These are phyloP conservation scores for Aristolochia californica DNA, from an alignment of 164 flowering plant genomes.

Conservation along the genomic window DNA sequence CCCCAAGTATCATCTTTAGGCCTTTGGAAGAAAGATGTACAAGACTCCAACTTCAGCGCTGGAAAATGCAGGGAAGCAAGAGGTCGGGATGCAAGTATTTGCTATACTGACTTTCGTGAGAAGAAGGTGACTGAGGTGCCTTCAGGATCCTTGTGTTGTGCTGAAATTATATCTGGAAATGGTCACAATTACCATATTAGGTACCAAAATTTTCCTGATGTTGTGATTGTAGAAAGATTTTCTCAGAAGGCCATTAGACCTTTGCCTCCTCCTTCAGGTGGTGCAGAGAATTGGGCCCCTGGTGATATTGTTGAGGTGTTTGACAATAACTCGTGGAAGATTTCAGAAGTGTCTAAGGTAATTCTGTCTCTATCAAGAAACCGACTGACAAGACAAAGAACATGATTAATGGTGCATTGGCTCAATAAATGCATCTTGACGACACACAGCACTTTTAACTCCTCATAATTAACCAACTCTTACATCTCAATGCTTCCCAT, in stretches of 20 bases:
- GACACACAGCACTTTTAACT: too few relatives aligned
- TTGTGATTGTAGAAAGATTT: constrained; percentile 35
- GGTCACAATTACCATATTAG: constrained; percentile 55
- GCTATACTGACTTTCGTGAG: too few relatives aligned
- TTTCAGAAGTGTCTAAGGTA: constrained; percentile 34
- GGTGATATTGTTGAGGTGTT: constrained; percentile 75
- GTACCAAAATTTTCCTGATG: constrained; percentile 25
- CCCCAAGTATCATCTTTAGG: constrained; percentile 37
- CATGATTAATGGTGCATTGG: not conserved
- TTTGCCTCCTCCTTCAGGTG: constrained; percentile 35
- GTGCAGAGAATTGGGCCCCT: constrained; percentile 30
- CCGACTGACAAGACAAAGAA: constrained; percentile 1
- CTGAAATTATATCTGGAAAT: constrained; percentile 58
- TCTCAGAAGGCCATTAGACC: constrained; percentile 63
- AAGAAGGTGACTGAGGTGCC: constrained; percentile 38
- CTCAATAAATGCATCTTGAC: too few relatives aligned
- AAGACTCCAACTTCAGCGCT: constrained; percentile 49
- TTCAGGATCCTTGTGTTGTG: constrained; percentile 60
- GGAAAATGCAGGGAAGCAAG: constrained; percentile 67
- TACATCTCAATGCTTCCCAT: too few relatives aligned
- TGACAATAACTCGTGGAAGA: constrained; percentile 58
- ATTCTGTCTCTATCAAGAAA: constrained; percentile 4
- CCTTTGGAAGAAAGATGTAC: constrained; percentile 39
- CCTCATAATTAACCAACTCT: too few relatives aligned
- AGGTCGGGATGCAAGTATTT: too few relatives aligned